Evolutionary conservation across 2,329 filamentous ascomycete genomes (phyloP).

Genomic region (Thelonectria olida): DNA sequence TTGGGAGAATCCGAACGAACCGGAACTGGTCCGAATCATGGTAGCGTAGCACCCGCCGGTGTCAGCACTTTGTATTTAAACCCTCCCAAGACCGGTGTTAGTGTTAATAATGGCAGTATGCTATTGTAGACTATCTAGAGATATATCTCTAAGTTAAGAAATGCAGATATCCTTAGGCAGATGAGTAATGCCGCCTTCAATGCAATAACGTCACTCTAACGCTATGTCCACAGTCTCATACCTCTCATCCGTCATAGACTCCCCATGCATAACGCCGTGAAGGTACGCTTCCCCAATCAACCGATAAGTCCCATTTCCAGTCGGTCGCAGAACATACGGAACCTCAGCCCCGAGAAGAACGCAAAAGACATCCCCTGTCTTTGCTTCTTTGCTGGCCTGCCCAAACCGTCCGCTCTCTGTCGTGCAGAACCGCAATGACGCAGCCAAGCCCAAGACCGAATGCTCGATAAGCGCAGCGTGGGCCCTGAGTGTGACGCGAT

Average conservation of each 20-base stretch:
- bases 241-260: not conserved
- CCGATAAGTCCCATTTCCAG: not conserved
- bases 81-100: too few relatives aligned
- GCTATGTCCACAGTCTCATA: not conserved
- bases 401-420: not conserved
- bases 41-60: too few relatives aligned
- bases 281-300: conserved; percentile 1
- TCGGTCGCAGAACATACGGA: not conserved
- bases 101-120: not conserved
- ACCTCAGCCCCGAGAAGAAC: not conserved
- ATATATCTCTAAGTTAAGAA: too few relatives aligned
- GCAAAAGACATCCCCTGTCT: not conserved
- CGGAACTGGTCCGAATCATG: not conserved
- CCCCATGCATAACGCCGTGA: conserved; percentile 3
- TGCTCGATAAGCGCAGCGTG: not conserved
- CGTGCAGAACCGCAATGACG: not conserved
- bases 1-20: not conserved
- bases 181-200: too few relatives aligned
- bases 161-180: too few relatives aligned
- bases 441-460: not conserved
- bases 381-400: not conserved
- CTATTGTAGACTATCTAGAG: too few relatives aligned
- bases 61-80: too few relatives aligned
- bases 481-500: not conserved
- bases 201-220: not conserved